These are phyloP conservation scores for Tetracladium marchalianum DNA, from an alignment of 495 filamentous ascomycete species.

Conservation along the genomic window DNA sequence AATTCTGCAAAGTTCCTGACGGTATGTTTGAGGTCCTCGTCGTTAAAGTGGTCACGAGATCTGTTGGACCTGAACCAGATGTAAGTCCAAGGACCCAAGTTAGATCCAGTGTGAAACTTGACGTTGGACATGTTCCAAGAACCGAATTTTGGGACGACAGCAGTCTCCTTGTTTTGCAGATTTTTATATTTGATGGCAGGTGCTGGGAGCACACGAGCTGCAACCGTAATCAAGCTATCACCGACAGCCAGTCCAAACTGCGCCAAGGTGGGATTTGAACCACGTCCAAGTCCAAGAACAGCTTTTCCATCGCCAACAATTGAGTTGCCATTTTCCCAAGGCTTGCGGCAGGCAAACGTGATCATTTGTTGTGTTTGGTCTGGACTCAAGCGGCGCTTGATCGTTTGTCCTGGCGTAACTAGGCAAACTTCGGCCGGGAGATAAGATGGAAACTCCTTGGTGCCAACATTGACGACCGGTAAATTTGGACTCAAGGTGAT, in stretches of 20 bases:
- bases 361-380: constrained; percentile 57
- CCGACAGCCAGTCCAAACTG: constrained; percentile 47
- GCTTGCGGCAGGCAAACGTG: constrained; percentile 55
- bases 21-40: constrained; percentile 10
- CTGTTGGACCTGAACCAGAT: constrained; percentile 7
- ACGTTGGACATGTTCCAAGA: constrained; percentile 48
- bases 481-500: constrained; percentile 24
- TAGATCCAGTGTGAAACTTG: constrained; percentile 29
- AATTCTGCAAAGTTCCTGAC: constrained; percentile 25
- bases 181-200: constrained; percentile 45
- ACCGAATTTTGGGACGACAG: constrained; percentile 24
- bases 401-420: constrained; percentile 56
- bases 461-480: constrained; percentile 67
- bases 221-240: constrained; percentile 50
- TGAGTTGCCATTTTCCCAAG: constrained; percentile 53
- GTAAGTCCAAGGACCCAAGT: constrained; percentile 28
- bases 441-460: constrained; percentile 44
- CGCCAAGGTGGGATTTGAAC: constrained; percentile 24
- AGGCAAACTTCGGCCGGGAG: constrained; percentile 56
- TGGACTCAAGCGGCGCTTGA: constrained; percentile 41
- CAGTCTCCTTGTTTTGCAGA: not conserved
- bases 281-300: constrained; percentile 33
- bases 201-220: constrained; percentile 46
- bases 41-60: not conserved
- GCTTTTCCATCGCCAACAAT: constrained; percentile 46